Conservation (phyloP, 805 yeast species). For the baker's yeast (Saccharomyces cerevisiae) region DNA sequence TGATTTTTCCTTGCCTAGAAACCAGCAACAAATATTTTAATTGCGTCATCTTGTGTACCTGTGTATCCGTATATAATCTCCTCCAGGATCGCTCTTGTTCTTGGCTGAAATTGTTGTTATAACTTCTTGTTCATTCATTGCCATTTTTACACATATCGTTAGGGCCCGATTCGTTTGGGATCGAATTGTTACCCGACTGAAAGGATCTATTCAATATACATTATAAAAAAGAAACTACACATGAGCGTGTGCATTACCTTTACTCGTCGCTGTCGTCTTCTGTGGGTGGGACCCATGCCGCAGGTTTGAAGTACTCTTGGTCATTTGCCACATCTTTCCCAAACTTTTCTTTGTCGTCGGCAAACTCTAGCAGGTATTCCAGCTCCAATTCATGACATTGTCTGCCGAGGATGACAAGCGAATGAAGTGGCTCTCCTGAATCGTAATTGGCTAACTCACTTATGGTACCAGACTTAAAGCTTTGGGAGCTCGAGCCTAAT, state of each 20-base stretch:
- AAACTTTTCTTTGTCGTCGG: conserved; percentile 48
- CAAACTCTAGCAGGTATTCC: conserved; percentile 73
- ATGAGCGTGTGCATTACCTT: not conserved
- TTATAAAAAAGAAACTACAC: not conserved
- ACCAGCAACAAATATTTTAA: conserved; percentile 72
- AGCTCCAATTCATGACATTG: conserved; percentile 89
- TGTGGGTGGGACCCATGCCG: conserved; percentile 51
- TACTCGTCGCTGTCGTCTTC: conserved; percentile 29
- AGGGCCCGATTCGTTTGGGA: too few relatives aligned
- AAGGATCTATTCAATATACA: not conserved
- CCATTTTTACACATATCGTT: not conserved
- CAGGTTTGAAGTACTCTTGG: conserved; percentile 68
- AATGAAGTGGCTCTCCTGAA: conserved; percentile 90
- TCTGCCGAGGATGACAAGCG: conserved; percentile 83
- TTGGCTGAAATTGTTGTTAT: not conserved
- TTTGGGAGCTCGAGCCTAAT: conserved; percentile 78
- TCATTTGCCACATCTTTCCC: conserved; percentile 38
- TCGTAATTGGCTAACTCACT: conserved; percentile 72
- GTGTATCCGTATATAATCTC: not conserved
- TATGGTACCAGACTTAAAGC: conserved; percentile 77
- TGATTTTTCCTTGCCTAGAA: conserved; percentile 90
- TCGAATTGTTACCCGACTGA: not conserved
- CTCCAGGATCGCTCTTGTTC: not conserved
- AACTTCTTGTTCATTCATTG: not conserved
- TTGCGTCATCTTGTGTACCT: conserved; percentile 20